Percentiles rank a stretch among this genome's conserved stretches.
These are phyloP conservation scores for Boletellus emodensis DNA, from an alignment of 768 basidiomycete species.

Conservation along the genomic window DNA sequence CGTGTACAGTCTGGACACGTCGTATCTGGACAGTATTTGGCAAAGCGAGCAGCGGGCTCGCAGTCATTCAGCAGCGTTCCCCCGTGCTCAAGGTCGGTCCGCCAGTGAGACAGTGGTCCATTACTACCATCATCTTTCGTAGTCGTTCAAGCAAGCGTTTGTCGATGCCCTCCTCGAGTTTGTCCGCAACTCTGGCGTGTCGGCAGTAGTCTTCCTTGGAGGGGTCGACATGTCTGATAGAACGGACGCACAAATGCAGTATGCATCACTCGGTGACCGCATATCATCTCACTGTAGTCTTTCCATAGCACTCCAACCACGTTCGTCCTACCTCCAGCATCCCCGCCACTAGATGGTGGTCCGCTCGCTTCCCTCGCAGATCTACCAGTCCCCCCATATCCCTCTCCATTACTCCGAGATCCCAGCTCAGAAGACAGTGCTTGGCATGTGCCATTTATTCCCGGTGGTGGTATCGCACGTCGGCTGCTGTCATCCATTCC, in stretches of 20 bases:
- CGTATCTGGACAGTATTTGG: constrained; percentile 55
- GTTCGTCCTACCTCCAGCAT: constrained; percentile 44
- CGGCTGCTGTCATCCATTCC: constrained; percentile 61
- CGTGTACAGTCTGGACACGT: not conserved
- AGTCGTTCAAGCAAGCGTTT: constrained; percentile 71
- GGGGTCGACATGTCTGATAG: constrained; percentile 74
- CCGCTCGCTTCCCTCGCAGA: constrained; percentile 40
- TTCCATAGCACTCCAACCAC: constrained; percentile 59
- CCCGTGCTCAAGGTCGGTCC: constrained; percentile 66
- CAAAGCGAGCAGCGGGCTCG: constrained; percentile 42
- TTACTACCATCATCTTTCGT: constrained; percentile 2
- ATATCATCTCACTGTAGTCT: constrained; percentile 3
- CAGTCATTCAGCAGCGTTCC: constrained; percentile 74
- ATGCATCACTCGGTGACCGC: constrained; percentile 24
- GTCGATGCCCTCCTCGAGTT: constrained; percentile 55
- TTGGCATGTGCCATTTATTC: constrained; percentile 61
- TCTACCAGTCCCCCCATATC: constrained; percentile 54
- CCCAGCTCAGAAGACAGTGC: constrained; percentile 25
- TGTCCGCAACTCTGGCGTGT: constrained; percentile 45
- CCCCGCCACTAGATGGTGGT: constrained; percentile 42
- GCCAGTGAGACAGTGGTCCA: not conserved
- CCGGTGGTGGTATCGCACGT: constrained; percentile 71
- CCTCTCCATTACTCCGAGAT: constrained; percentile 42
- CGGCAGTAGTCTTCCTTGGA: constrained; percentile 59
- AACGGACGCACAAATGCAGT: constrained; percentile 78